Percentiles rank a stretch among this genome's conserved stretches.
These are phyloP conservation scores for Malus orientalis DNA, from an alignment of 306 rosid genomes.

Conservation along the genomic window DNA sequence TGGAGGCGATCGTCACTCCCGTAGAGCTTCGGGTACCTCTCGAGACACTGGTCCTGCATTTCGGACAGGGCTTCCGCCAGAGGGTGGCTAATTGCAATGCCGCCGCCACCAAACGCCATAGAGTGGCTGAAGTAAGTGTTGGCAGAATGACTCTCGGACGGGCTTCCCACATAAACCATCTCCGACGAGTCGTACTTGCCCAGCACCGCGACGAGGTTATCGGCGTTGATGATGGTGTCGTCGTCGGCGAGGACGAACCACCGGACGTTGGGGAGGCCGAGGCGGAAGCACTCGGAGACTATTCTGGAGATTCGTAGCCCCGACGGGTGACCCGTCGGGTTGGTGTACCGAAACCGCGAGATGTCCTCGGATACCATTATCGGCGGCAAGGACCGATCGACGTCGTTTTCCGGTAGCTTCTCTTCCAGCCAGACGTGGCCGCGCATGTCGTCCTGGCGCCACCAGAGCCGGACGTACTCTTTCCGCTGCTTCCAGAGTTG, in stretches of 20 bases:
- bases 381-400: constrained; percentile 48
- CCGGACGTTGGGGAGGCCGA: constrained; percentile 39
- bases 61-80: constrained; percentile 53
- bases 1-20: constrained; percentile 81
- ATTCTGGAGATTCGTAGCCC: constrained; percentile 70
- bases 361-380: constrained; percentile 59
- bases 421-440: constrained; percentile 81
- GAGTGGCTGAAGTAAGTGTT: constrained; percentile 72
- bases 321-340: constrained; percentile 73
- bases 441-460: constrained; percentile 65
- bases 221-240: constrained; percentile 64
- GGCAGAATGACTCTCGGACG: constrained; percentile 77
- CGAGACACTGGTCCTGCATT: constrained; percentile 62
- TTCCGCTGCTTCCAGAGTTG: constrained; percentile 59
- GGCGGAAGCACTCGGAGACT: constrained; percentile 52
- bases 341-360: constrained; percentile 63
- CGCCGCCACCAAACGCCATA: constrained; percentile 80
- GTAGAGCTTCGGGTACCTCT: constrained; percentile 68
- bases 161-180: constrained; percentile 74
- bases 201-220: constrained; percentile 62
- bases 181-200: constrained; percentile 68
- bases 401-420: constrained; percentile 28
- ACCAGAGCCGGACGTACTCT: constrained; percentile 64
- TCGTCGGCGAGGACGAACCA: constrained; percentile 77
- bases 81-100: constrained; percentile 57